Conservation (phyloP, 345 rosid species). For the Arabidopsis suecica region DNA sequence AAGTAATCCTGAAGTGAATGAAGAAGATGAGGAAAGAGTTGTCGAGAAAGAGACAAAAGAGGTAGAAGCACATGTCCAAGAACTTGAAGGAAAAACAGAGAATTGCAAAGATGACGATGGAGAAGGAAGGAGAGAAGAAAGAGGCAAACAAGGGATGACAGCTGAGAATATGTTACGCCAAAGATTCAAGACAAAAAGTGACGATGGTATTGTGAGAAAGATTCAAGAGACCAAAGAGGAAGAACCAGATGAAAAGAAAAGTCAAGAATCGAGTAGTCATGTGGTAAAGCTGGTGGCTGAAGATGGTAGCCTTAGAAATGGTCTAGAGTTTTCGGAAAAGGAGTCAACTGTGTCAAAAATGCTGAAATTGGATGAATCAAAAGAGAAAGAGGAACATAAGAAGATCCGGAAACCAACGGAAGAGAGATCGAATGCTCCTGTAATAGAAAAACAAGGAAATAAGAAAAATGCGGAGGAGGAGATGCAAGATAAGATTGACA, state of each 20-base stretch:
- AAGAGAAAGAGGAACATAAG: not conserved
- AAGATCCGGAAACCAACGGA: not conserved
- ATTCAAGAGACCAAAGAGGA: not conserved
- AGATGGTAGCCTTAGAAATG: slow-evolving; percentile 13
- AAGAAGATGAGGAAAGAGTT: too few relatives aligned
- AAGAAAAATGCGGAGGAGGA: slow-evolving; percentile 4
- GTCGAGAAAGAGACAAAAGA: not conserved
- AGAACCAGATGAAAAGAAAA: slow-evolving; percentile 9
- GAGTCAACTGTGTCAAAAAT: not conserved
- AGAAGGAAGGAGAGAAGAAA: slow-evolving; percentile 5
- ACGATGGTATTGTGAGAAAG: not conserved
- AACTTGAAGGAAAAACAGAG: slow-evolving; percentile 20
- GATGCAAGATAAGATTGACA: not conserved
- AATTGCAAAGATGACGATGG: not conserved
- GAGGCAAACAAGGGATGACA: slow-evolving; percentile 1
- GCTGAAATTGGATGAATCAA: not conserved
- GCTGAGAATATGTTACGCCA: not conserved
- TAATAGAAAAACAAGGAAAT: not conserved
- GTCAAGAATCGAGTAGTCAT: slow-evolving; percentile 4
- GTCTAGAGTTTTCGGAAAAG: slow-evolving; percentile 5
- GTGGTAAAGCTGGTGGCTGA: slow-evolving; percentile 11
- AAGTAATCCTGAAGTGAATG: not conserved
- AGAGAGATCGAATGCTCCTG: not conserved
- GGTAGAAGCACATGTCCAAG: slow-evolving; percentile 6
- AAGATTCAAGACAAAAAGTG: slow-evolving; percentile 1